Percentiles rank a stretch among this genome's conserved stretches.
phyloP scores from a whole-genome alignment of 805 yeast species.

The Myxozyma geophila region DNA sequence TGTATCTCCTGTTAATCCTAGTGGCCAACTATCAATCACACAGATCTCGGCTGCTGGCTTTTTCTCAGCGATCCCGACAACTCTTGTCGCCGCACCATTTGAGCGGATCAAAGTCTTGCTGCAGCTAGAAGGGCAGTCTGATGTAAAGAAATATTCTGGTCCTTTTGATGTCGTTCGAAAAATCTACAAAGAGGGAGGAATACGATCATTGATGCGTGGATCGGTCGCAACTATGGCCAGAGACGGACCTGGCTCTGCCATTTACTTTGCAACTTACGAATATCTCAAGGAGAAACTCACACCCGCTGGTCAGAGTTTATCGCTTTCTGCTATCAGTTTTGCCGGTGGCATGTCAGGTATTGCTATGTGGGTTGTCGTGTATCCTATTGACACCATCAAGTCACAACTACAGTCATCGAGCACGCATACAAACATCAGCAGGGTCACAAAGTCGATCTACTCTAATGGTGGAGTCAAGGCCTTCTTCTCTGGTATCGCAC shows the following conservation, averaged over 20 bases:
- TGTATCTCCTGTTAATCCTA: constrained; percentile 44
- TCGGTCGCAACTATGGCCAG: constrained; percentile 90
- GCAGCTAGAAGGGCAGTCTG: constrained; percentile 68
- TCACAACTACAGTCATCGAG: constrained; percentile 74
- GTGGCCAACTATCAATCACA: constrained; percentile 57
- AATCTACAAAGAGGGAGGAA: constrained; percentile 78
- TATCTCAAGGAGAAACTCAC: constrained; percentile 68
- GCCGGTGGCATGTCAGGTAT: constrained; percentile 98
- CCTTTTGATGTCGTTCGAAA: constrained; percentile 66
- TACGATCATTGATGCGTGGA: constrained; percentile 85
- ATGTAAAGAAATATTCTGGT: constrained; percentile 48
- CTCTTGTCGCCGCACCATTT: constrained; percentile 95
- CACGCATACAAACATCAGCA: constrained; percentile 57
- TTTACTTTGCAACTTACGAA: constrained; percentile 94
- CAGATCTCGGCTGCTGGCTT: constrained; percentile 92
- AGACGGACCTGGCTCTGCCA: constrained; percentile 97
- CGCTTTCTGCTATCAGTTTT: constrained; percentile 73
- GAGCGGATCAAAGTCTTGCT: constrained; percentile 93
- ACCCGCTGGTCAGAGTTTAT: constrained; percentile 54
- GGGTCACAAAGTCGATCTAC: constrained; percentile 72
- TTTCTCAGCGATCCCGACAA: constrained; percentile 91
- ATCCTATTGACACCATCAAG: constrained; percentile 95
- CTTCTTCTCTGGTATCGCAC: constrained; percentile 97
- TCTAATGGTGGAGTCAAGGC: constrained; percentile 80
- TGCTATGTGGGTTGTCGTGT: constrained; percentile 94